Conservation (phyloP, 1,284 basidiomycete species). For the Afroboletus lepidellus region DNA sequence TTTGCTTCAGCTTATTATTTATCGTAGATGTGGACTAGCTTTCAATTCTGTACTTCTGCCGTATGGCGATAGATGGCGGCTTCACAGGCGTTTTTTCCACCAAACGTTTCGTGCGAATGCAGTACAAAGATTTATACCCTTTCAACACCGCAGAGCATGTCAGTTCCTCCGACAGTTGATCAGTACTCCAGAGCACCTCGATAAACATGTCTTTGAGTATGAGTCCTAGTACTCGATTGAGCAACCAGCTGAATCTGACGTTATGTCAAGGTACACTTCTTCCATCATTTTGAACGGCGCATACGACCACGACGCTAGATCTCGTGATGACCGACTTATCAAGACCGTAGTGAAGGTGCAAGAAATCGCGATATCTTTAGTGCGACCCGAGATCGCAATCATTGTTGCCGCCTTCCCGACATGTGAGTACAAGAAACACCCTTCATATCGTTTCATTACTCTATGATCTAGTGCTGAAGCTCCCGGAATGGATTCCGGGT, state of each 20-base stretch:
- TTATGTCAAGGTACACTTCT: not conserved
- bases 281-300: not conserved
- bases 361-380: not conserved
- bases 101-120: not conserved
- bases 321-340: not conserved
- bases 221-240: not conserved
- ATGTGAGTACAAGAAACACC: not conserved
- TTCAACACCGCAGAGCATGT: not conserved
- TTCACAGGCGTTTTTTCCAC: not conserved
- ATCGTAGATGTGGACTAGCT: conserved; percentile 5
- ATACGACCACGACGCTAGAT: not conserved
- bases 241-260: not conserved
- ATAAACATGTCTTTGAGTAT: not conserved
- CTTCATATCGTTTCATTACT: not conserved
- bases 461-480: conserved; percentile 2
- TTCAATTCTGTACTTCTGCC: not conserved
- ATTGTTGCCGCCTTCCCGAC: not conserved
- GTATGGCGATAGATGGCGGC: not conserved
- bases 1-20: not conserved
- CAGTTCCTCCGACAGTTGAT: not conserved
- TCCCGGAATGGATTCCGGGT: conserved; percentile 22
- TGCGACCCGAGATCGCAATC: not conserved
- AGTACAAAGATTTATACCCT: not conserved
- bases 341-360: not conserved
- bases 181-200: not conserved